Conservation (phyloP, 257 asterid genomes). For the Solanum neorickii region DNA sequence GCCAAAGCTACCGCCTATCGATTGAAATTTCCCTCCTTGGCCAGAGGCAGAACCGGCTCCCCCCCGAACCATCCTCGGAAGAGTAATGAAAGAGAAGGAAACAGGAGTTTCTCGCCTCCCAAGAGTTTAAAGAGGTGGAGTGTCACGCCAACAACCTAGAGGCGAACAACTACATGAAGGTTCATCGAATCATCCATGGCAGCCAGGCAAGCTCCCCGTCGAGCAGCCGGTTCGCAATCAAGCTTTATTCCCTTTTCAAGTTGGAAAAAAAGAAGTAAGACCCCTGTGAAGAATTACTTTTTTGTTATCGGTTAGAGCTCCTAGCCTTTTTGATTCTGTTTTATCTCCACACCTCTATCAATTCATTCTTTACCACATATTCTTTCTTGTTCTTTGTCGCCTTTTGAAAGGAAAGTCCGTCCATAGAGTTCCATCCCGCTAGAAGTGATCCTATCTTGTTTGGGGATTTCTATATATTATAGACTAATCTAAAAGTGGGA, state of each 20-base stretch:
- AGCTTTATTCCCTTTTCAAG: background rate
- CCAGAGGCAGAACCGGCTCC: background rate
- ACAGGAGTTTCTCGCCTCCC: background rate
- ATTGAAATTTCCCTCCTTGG: background rate
- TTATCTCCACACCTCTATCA: too few species aligned
- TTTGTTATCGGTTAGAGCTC: background rate
- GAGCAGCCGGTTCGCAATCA: background rate
- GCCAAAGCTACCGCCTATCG: background rate
- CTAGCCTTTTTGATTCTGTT: background rate
- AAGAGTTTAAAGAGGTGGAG: background rate
- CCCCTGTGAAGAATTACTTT: too few species aligned
- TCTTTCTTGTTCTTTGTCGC: background rate
- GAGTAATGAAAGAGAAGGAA: background rate
- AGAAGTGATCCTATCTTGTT: background rate
- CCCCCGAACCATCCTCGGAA: background rate
- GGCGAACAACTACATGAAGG: background rate
- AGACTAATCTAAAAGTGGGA: background rate
- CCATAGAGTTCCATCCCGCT: background rate
- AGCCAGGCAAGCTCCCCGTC: background rate
- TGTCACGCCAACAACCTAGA: background rate
- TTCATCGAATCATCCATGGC: background rate
- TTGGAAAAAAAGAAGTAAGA: too few species aligned
- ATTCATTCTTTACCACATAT: background rate
- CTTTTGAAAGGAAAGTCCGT: background rate
- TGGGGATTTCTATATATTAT: background rate